Evolutionary conservation across 2,329 filamentous ascomycete species (phyloP).

Genomic region (Hymenoscyphus occultus): DNA sequence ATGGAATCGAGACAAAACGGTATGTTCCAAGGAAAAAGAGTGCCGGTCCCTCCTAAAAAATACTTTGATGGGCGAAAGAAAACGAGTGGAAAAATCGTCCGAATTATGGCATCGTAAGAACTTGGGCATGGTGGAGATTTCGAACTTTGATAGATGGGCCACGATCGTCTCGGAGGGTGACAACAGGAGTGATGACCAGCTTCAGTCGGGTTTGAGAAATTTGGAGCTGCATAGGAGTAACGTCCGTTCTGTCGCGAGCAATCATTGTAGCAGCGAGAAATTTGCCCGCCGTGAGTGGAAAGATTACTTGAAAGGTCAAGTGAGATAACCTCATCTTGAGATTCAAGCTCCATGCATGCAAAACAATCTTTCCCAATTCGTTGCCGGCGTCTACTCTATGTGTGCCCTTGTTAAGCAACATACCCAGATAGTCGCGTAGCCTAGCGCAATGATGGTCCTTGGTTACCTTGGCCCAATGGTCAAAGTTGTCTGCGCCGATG

Average conservation of each 20-base stretch:
- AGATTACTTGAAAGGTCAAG: conserved; percentile 45
- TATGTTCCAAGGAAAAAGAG: neutral
- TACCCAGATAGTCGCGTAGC: conserved; percentile 45
- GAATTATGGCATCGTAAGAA: conserved; percentile 29
- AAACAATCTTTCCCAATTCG: conserved; percentile 37
- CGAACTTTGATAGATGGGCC: conserved; percentile 29
- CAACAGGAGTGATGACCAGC: conserved; percentile 52
- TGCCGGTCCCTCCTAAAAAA: neutral
- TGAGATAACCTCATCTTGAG: conserved; percentile 45
- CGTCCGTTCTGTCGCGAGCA: conserved; percentile 40
- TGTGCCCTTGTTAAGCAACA: conserved; percentile 40
- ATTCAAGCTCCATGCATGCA: conserved; percentile 36
- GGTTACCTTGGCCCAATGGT: conserved; percentile 21
- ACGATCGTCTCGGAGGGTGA: conserved; percentile 52
- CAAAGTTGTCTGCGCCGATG: conserved; percentile 37
- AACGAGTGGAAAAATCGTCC: neutral
- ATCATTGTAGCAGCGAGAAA: conserved; percentile 50
- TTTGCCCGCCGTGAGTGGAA: conserved; percentile 49
- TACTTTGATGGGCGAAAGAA: neutral
- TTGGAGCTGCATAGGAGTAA: conserved; percentile 46
- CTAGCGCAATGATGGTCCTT: conserved; percentile 26
- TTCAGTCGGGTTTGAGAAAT: conserved; percentile 51
- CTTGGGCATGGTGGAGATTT: conserved; percentile 27
- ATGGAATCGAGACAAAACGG: neutral
- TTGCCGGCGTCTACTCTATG: conserved; percentile 40